These are phyloP conservation scores for Boehmeria nivea DNA, from an alignment of 306 rosid genomes.

Conservation along the genomic window DNA sequence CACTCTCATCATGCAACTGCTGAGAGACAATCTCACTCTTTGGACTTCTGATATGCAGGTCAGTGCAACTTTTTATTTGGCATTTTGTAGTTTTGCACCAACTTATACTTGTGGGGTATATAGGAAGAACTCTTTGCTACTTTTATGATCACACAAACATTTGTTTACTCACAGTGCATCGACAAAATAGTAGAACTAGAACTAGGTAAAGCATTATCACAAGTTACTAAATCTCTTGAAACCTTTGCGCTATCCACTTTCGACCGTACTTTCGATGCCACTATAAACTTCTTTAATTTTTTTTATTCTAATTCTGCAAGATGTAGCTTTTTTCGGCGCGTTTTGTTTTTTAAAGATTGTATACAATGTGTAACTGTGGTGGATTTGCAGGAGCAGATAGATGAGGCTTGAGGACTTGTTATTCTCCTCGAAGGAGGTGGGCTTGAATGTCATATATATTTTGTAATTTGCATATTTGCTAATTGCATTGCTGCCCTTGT, in stretches of 20 bases:
- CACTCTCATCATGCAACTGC: conserved; percentile 39
- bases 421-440: conserved; percentile 40
- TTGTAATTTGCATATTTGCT: conserved; percentile 14
- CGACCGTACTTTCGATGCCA: too few relatives aligned
- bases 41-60: conserved; percentile 48
- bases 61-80: conserved; percentile 3
- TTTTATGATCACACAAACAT: too few relatives aligned
- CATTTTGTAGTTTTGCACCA: not conserved
- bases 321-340: too few relatives aligned
- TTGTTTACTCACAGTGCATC: too few relatives aligned
- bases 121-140: too few relatives aligned
- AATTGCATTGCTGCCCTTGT: conserved; percentile 17
- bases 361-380: not conserved
- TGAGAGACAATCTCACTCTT: conserved; percentile 45
- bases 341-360: not conserved
- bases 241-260: too few relatives aligned
- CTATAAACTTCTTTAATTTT: too few relatives aligned
- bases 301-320: too few relatives aligned
- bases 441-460: conserved; percentile 39
- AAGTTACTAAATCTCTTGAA: too few relatives aligned
- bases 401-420: conserved; percentile 29
- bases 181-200: too few relatives aligned
- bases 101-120: not conserved
- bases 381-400: conserved; percentile 41
- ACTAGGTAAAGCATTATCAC: too few relatives aligned